Evolutionary conservation across 192 early-diverging fungal species (phyloP), one percentile per base, ranked within the genome.

Genomic region (Ambispora gerdemannii): DNA sequence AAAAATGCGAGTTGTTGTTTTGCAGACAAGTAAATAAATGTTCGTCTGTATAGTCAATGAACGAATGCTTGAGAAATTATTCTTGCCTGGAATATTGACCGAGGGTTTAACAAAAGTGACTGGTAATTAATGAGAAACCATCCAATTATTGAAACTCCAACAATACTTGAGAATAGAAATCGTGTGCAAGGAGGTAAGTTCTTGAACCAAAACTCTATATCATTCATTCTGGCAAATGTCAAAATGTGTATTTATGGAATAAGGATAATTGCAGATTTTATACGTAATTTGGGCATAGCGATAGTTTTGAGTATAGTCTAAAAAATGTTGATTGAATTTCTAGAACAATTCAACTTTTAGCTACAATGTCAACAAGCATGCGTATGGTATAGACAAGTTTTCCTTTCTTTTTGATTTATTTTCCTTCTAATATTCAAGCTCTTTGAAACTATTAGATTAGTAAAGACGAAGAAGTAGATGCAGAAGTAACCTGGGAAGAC

Each of bases 401-500:
- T 15, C 6, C 15, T 43, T 43, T 43, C 38, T 43, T 43, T 43
- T 43, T 43, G 38, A 6, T 15, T 10, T 43, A 6, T 43, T 43
- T 43, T 43, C 38, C 38, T 43, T 10, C 6, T 43, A 10, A 43
- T 43, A 43, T 10, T 43, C 7, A 15, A 6, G 6, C 38, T 15
- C 38, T 15, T 43, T 43, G 38, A 6, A 43, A 43, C 38, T 15
- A 15, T 69, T 35, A 70, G 68, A 15, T 86, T 70, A 84, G 63
- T 70, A 76, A 87, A 49, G 85, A 89, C 35, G 92, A 95, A 60
- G 93, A 95, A 78, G 84, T 84, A 49, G 93, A 97, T 64, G 86
- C 87, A 56, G 90, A 95, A 74, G 95, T 98, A 28, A 91, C 89
- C n/a, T 97, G 95, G 95, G 89, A 92, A 72, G 97, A 99, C 78